Percentiles rank a stretch among this genome's conserved stretches.
Evolutionary conservation across 768 basidiomycete genomes (phyloP).

Genomic region (Plicaturopsis crispa): DNA sequence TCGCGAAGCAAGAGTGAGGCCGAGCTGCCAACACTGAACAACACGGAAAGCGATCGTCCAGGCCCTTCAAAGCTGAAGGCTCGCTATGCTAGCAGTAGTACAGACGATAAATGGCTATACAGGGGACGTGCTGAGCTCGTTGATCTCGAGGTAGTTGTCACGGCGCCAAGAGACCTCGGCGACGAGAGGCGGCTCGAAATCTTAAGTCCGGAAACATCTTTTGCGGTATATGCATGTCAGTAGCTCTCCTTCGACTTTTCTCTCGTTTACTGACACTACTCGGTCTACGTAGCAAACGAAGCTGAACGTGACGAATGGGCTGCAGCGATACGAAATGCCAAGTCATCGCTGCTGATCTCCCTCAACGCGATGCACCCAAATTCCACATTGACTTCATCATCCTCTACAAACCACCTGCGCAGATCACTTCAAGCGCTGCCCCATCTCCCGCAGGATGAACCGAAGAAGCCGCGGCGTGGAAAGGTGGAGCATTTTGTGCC

Average conservation of each 20-base stretch:
- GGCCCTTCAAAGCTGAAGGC: conserved; percentile 13
- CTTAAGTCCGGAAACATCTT: conserved; percentile 70
- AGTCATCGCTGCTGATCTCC: conserved; percentile 60
- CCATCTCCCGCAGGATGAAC: conserved; percentile 48
- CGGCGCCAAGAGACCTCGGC: conserved; percentile 33
- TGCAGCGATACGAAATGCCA: conserved; percentile 58
- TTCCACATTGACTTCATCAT: conserved; percentile 74
- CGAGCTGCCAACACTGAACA: conserved; percentile 27
- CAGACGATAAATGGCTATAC: conserved; percentile 66
- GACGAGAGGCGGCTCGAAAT: conserved; percentile 63
- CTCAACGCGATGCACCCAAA: conserved; percentile 69
- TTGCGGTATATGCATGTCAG: conserved; percentile 66
- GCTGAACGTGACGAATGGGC: conserved; percentile 62
- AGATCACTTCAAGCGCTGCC: conserved; percentile 68
- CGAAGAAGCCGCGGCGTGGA: conserved; percentile 29
- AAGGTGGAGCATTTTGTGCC: conserved; percentile 81
- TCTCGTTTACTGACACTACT: conserved; percentile 1
- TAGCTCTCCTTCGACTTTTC: neutral
- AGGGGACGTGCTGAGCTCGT: conserved; percentile 65
- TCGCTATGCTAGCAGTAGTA: conserved; percentile 12
- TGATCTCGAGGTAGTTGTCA: conserved; percentile 69
- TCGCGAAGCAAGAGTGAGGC: conserved; percentile 56
- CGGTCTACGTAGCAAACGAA: conserved; percentile 33
- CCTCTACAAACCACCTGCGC: conserved; percentile 69
- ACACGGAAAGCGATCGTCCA: neutral